phyloP scores from a whole-genome alignment of 129 eudicot genomes.

The Scalesia atractyloides region DNA sequence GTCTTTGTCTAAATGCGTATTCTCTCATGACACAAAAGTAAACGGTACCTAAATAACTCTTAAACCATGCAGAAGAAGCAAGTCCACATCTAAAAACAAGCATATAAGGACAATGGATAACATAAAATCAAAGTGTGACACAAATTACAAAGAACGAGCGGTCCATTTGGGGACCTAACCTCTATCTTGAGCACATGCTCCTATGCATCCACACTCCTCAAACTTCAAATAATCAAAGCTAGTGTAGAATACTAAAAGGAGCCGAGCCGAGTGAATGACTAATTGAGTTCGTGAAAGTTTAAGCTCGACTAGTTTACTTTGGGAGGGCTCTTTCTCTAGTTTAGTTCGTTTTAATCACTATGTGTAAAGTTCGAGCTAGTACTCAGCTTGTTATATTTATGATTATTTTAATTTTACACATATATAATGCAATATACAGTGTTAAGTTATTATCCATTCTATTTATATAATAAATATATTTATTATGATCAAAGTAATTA shows the following conservation, averaged over 20 bases:
- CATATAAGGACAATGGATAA: constrained; percentile 4
- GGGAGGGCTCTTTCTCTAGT: background rate
- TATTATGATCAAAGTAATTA: too few relatives aligned
- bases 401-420: too few relatives aligned
- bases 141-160: constrained; percentile 29
- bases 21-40: constrained; percentile 17
- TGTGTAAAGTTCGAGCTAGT: too few relatives aligned
- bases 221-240: background rate
- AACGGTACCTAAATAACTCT: background rate
- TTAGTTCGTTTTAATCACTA: background rate
- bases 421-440: too few relatives aligned
- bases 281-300: background rate
- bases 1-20: constrained; percentile 14
- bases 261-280: background rate
- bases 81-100: background rate
- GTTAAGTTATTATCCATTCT: too few relatives aligned
- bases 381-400: too few relatives aligned
- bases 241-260: background rate
- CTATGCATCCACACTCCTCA: constrained; percentile 20
- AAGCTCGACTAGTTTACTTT: background rate
- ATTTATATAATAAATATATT: too few relatives aligned
- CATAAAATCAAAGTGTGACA: constrained; percentile 13
- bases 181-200: constrained; percentile 18
- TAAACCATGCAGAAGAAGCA: background rate
- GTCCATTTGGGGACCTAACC: constrained; percentile 34